Evolutionary conservation across 2,329 filamentous ascomycete species (phyloP), one percentile per base, ranked within the genome.

Genomic region (Penicillium sp.): DNA sequence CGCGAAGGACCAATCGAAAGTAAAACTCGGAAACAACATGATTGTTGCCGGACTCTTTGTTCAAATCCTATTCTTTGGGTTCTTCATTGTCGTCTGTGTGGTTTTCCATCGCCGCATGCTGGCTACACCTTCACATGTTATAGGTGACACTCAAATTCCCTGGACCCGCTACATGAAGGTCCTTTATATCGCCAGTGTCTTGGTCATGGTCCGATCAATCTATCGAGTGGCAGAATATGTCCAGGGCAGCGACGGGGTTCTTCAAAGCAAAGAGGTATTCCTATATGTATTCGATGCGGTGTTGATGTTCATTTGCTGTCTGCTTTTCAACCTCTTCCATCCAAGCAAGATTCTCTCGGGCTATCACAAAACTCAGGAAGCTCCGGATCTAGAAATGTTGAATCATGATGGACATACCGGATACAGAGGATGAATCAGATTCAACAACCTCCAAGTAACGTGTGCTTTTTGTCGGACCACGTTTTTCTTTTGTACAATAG

Each of bases 21-120:
- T 60, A 23, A 32, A 57, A 4, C 55, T 59, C 7, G 62, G 63
- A 35, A 54, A 63, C 21, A 50, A 65, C 23, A 59, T 65, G 34
- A 60, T 62, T 29, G 38, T 64, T n/a, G 62, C 25, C 2, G 60
- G 62, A 29, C 56, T 65, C 9, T 59, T 55, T 10, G 57, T 65
- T 34, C 63, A 65, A 42, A 51, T 65, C 3, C 18, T 65, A 4
- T 65, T 62, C 31, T 65, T 65, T n/a, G 59, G 56, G 6, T 52
- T 63, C 10, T 65, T 65, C 34, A 55, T 63, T 6, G 18, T 58
- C 4, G 40, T 56, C 1, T 59, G 57, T 1, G 37, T 57, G 2
- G 45, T 64, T 12, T 65, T 65, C n/a, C 61, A 65, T 34, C 50
- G 50, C 6, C 58, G 63, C 16, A 60, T 61, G 54, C 37, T 55